These are phyloP conservation scores for Lunularia cruciata DNA, from an alignment of 225 moss, liverwort and hornwort genomes.

Conservation along the genomic window DNA sequence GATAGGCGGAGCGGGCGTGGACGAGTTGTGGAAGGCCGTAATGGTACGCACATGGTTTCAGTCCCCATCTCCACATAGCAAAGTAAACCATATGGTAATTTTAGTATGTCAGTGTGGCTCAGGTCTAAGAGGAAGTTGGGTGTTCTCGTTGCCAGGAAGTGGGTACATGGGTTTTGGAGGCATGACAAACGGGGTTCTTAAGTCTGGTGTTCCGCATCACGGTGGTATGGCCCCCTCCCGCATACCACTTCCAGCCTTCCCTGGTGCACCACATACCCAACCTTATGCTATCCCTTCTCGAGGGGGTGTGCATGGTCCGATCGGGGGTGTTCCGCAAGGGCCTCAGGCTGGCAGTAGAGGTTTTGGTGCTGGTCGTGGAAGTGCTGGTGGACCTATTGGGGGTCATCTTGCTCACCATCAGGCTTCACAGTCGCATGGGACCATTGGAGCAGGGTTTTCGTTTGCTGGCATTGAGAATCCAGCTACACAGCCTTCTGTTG, in stretches of 20 bases:
- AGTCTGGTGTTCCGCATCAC: slow-evolving; percentile 66
- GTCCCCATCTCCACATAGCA: neutral
- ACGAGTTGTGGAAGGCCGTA: slow-evolving; percentile 75
- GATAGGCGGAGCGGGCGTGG: slow-evolving; percentile 87
- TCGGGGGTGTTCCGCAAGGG: slow-evolving; percentile 84
- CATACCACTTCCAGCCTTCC: slow-evolving; percentile 43
- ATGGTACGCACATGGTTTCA: slow-evolving; percentile 41
- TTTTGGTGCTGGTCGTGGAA: slow-evolving; percentile 88
- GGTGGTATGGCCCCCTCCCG: slow-evolving; percentile 71
- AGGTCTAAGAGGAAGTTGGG: no score
- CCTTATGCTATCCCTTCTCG: slow-evolving; percentile 97
- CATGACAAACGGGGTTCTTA: slow-evolving; percentile 73
- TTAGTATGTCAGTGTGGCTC: neutral
- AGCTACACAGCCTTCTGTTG: slow-evolving; percentile 84
- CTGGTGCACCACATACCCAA: slow-evolving; percentile 76
- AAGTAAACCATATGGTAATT: neutral
- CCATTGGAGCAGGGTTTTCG: slow-evolving; percentile 66
- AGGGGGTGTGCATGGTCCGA: slow-evolving; percentile 93
- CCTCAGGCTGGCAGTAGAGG: slow-evolving; percentile 85
- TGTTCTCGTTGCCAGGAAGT: no score
- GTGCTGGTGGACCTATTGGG: slow-evolving; percentile 91
- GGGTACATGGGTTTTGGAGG: slow-evolving; percentile 73
- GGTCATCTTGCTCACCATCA: slow-evolving; percentile 95
- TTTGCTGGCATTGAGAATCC: slow-evolving; percentile 86
- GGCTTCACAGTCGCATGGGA: slow-evolving; percentile 72